Evolutionary conservation across 805 yeast species (phyloP), one percentile per base, ranked within the genome.

Genomic region (Wickerhamiella shivajii): DNA sequence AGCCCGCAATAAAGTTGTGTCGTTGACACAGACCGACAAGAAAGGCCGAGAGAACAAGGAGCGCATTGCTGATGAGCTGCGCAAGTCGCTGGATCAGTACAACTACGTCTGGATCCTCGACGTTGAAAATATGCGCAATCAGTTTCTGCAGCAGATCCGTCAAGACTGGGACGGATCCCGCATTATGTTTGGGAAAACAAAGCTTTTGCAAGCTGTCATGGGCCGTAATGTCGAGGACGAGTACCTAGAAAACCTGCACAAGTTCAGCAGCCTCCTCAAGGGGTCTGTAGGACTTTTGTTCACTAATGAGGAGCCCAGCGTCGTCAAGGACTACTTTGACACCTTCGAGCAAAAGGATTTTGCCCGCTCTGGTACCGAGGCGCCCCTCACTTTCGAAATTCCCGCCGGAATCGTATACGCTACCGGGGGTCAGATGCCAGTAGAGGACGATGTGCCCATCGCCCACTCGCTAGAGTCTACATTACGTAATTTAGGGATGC

Each of bases 401-500:
- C 97, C 98, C 18, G 83, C 66, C 39, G 99, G 99, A 30, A 67
- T 83, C 34, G 76, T 90, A 6, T 85, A 83, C 56, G 80, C 97
- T 14, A 76, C 95, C 54, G 99, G 95, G 49, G 98, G 98, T 15
- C 92, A 81, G 59, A 62, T 85, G 33, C 67, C 94, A 19, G 59
- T 55, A 16, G 96, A 84, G 52, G 97, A 90, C 44, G 99, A 90
- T 56, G 84, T 90, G 14, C 94, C 96, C 46, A 75, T 90, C 79
- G 77, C 92, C 9, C 98, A 90, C 55, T 83, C 97, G 5, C 67
- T 92, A 60, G 98, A 90, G 59, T 81, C 84, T 49, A 81, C 93
- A 25, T 58, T 90, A 51, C 77, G 98, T 65, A 78, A 78, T 53
- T 74, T 74, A 45, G 85, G 87, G 53, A 71, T 90, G 46, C 97